Evolutionary conservation across 352 stramenopile genomes (phyloP).

Genomic region (Salisapilia sapeloensis): DNA sequence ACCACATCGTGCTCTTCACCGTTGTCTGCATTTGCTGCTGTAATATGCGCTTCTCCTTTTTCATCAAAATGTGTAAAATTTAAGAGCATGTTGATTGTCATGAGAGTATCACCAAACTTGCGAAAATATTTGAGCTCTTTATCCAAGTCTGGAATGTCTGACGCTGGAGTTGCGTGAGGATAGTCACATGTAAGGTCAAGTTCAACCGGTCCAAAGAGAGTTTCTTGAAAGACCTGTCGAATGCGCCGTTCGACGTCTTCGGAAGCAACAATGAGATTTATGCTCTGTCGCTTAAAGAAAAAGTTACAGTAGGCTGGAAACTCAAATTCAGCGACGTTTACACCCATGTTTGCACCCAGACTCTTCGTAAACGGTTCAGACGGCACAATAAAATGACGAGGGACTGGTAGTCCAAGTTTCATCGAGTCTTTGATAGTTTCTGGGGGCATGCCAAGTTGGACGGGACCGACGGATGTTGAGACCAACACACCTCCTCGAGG

Average conservation of each 20-base stretch:
- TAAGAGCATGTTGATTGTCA: conserved; percentile 79
- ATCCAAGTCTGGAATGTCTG: conserved; percentile 49
- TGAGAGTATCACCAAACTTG: conserved; percentile 80
- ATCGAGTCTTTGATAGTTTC: conserved; percentile 97
- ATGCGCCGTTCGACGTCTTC: conserved; percentile 66
- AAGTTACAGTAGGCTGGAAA: conserved; percentile 97
- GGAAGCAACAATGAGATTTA: conserved; percentile 76
- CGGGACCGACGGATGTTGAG: conserved; percentile 59
- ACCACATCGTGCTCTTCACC: conserved; percentile 43
- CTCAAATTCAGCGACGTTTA: conserved; percentile 95
- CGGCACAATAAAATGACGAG: conserved; percentile 90
- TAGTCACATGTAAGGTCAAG: conserved; percentile 74
- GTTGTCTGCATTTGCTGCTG: too few species aligned
- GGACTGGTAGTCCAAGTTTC: conserved; percentile 84
- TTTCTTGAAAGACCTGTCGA: conserved; percentile 80
- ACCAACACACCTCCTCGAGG: conserved; percentile 56
- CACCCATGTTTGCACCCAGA: conserved; percentile 86
- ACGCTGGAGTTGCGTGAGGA: conserved; percentile 23
- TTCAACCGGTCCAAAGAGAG: conserved; percentile 57
- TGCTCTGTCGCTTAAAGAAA: conserved; percentile 83
- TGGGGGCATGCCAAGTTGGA: conserved; percentile 88
- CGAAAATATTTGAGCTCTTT: conserved; percentile 84
- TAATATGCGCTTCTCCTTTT: conserved; percentile 29
- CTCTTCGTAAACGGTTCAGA: conserved; percentile 90
- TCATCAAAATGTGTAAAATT: conserved; percentile 79